A percentile compares a stretch with the other conserved stretches of the same genome.
Conservation (phyloP, 73 alveolate genomes). For the Blepharisma japonicum region DNA sequence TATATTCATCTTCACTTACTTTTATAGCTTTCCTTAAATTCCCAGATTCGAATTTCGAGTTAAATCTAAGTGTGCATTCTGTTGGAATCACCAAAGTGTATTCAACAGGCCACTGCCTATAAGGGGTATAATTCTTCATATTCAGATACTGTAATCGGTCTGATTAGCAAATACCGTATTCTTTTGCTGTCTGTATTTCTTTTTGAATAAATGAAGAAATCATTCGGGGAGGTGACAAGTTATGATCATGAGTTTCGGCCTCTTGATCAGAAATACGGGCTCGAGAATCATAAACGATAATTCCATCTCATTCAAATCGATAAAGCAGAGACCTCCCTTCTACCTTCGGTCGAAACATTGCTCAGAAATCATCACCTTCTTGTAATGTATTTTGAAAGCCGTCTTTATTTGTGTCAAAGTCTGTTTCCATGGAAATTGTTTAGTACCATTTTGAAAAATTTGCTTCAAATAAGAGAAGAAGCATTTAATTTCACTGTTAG, state of each 20-base stretch:
- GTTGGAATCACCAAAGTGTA: conserved; percentile 25
- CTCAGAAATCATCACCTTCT: conserved; percentile 10
- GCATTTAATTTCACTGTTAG: too few relatives aligned
- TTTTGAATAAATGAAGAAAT: not conserved
- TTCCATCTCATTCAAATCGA: conserved; percentile 6
- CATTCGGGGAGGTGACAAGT: not conserved
- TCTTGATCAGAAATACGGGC: conserved; percentile 4
- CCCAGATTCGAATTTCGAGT: conserved; percentile 48
- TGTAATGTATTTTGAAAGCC: too few relatives aligned
- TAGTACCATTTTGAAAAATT: too few relatives aligned
- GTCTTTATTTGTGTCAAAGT: too few relatives aligned
- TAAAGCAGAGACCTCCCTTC: conserved; percentile 31
- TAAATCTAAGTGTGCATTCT: conserved; percentile 36
- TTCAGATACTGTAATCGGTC: conserved; percentile 8
- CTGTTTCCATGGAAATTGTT: too few relatives aligned
- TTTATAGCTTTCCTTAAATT: conserved; percentile 32
- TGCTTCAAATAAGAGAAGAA: too few relatives aligned
- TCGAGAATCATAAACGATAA: not conserved
- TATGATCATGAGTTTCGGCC: not conserved
- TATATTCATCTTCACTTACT: conserved; percentile 48
- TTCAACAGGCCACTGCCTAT: not conserved
- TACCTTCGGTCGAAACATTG: not conserved
- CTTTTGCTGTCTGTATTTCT: conserved; percentile 7
- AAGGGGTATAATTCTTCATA: conserved; percentile 3
- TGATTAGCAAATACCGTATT: conserved; percentile 16